phyloP scores from a whole-genome alignment of 345 rosid genomes.

The Salix caprea region DNA sequence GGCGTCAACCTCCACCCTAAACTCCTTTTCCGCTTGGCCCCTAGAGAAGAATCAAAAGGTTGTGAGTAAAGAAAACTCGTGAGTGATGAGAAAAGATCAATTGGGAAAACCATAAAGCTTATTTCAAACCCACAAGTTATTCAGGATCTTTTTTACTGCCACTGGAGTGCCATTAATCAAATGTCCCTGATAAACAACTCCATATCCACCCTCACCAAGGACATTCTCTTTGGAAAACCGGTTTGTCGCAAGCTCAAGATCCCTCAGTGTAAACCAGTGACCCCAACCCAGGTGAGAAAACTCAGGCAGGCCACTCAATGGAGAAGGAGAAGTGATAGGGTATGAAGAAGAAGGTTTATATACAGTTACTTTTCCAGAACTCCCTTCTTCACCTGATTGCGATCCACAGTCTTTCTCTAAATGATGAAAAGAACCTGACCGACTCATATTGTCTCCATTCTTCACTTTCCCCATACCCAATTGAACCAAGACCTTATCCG shows the following conservation, averaged over 20 bases:
- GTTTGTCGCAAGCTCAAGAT: slow-evolving; percentile 72
- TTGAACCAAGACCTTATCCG: slow-evolving; percentile 79
- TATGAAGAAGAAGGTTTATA: slow-evolving; percentile 65
- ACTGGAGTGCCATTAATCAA: slow-evolving; percentile 69
- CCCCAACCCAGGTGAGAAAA: slow-evolving; percentile 87
- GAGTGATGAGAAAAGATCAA: neutral
- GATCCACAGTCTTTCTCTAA: slow-evolving; percentile 61
- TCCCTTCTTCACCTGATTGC: slow-evolving; percentile 74
- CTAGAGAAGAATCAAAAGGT: slow-evolving; percentile 25
- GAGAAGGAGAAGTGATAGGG: slow-evolving; percentile 68
- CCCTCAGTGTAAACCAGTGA: slow-evolving; percentile 82
- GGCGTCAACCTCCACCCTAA: slow-evolving; percentile 76
- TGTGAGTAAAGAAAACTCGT: neutral
- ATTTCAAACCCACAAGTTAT: slow-evolving; percentile 54
- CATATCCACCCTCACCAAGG: slow-evolving; percentile 82
- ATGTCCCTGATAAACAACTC: slow-evolving; percentile 64
- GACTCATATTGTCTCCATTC: slow-evolving; percentile 55
- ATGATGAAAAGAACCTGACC: slow-evolving; percentile 56
- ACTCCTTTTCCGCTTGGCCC: slow-evolving; percentile 88
- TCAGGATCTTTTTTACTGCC: slow-evolving; percentile 72
- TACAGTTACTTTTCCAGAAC: slow-evolving; percentile 38
- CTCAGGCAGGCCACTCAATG: slow-evolving; percentile 63
- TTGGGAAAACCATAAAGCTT: neutral
- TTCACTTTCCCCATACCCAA: slow-evolving; percentile 59
- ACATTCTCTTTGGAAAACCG: slow-evolving; percentile 67